phyloP scores from a whole-genome alignment of 1,284 basidiomycete genomes.

The Moniliophthora roreri region DNA sequence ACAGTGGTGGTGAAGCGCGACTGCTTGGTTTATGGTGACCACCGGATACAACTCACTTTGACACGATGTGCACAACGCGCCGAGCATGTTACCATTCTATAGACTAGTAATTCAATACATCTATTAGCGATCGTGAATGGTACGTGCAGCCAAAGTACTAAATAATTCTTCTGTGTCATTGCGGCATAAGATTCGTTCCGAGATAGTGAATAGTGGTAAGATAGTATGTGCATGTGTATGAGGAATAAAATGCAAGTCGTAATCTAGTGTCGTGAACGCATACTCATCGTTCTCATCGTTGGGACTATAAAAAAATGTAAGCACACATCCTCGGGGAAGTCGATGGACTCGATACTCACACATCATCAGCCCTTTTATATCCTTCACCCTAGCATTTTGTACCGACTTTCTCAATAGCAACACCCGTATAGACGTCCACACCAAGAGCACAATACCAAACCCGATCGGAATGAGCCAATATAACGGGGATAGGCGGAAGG shows the following conservation, averaged over 20 bases:
- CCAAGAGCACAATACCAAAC: slow-evolving; percentile 60
- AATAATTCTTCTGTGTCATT: no score
- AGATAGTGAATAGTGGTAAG: no score
- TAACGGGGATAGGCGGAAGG: slow-evolving; percentile 54
- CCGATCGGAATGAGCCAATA: slow-evolving; percentile 69
- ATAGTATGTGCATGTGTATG: no score
- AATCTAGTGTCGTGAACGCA: slow-evolving; percentile 41
- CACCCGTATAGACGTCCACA: slow-evolving; percentile 59
- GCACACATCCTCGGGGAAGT: slow-evolving; percentile 13
- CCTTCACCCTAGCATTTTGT: slow-evolving; percentile 56
- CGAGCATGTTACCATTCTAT: no score
- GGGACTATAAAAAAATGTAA: slow-evolving; percentile 42
- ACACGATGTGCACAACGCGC: no score
- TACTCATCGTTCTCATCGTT: slow-evolving; percentile 66
- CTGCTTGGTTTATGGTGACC: slow-evolving; percentile 5
- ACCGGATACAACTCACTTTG: neutral
- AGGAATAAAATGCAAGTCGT: no score
- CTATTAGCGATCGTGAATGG: no score
- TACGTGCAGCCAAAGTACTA: no score
- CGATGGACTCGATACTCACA: slow-evolving; percentile 39
- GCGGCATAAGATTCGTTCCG: no score
- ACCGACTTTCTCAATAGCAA: slow-evolving; percentile 54
- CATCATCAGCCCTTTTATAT: slow-evolving; percentile 69
- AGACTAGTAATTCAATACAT: no score
- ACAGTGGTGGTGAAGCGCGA: slow-evolving; percentile 30